Evolutionary conservation across 1,284 basidiomycete species (phyloP).

Genomic region (Ganoderma sinense): DNA sequence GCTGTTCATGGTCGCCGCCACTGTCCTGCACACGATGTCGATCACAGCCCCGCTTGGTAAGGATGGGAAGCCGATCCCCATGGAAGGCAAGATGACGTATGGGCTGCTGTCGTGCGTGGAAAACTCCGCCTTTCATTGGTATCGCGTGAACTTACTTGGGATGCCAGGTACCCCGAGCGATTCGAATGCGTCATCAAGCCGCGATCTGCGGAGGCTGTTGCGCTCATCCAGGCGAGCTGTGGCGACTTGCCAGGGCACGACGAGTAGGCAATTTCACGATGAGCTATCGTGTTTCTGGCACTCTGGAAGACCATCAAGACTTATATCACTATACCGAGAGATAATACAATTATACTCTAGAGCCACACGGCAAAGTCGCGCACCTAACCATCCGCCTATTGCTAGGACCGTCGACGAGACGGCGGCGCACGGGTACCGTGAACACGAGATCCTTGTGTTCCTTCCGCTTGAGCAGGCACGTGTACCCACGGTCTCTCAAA

Average conservation of each 20-base stretch:
- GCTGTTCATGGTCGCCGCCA: conserved; percentile 22
- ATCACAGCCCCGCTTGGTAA: conserved; percentile 10
- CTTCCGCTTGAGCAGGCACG: neutral
- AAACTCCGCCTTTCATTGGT: neutral
- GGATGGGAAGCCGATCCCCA: conserved; percentile 3
- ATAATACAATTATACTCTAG: no score
- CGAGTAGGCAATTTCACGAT: no score
- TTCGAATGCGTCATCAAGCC: conserved; percentile 29
- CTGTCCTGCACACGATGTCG: conserved; percentile 20
- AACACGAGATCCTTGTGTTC: neutral
- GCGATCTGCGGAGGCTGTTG: conserved; percentile 13
- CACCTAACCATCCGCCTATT: neutral
- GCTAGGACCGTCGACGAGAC: neutral
- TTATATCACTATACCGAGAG: no score
- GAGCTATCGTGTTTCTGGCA: no score
- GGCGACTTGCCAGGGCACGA: neutral
- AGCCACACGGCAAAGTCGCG: neutral
- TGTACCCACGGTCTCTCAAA: neutral
- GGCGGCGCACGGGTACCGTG: neutral
- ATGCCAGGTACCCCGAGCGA: conserved; percentile 23
- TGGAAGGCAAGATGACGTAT: conserved; percentile 10
- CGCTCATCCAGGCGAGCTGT: conserved; percentile 12
- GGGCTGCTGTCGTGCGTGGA: conserved; percentile 13
- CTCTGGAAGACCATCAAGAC: no score
- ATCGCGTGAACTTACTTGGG: neutral